Base-by-base conservation (phyloP, 2,329 filamentous ascomycete species). In the Phymatotrichopsis omnivora region DNA sequence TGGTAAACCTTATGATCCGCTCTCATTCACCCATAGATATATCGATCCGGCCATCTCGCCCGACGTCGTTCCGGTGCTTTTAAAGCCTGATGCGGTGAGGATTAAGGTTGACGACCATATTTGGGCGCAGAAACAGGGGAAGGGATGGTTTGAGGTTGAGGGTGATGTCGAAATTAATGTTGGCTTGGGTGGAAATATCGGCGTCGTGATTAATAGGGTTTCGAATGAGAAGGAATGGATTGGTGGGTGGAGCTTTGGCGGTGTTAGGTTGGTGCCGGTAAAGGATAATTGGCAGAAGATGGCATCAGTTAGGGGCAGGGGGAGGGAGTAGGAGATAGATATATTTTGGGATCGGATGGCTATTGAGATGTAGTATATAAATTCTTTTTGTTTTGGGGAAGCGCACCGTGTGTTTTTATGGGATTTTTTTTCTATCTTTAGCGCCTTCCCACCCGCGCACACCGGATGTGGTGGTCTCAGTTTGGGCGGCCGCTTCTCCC, bases 191-290 rank as follows among this genome's bases (percentile, higher is more conserved):
- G 47, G 47, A n/a, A 31, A 28, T 6, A 27, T 51, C 5, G 47
- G 39, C 2, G 38, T 51, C 12, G n/a, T 51, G 5, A n/a, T 47
- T 11, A 47, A 31, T 14, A 39, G 38, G 16, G 35, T 23, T 20
- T 37, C 29, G 44, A 35, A 39, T 6, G 34, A 37, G n/a, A 39
- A 7, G 16, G n/a, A 12, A 14, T 42, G 35, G 47, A 44, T 47
- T 19, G 44, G 44, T 4, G 44, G 44, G 11, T 47, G 47, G 47
- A 47, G 47, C 24, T 47, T 51, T 42, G 47, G 47, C 5, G 47
- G 44, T 25, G 47, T 51, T 22, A 47, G 44, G 30, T 28, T 51
- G 28, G 47, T 51, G 16, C 47, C 47, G 5, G 31, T 38, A 12
- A 4, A n/a, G n/a, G n/a, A n/a, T n/a, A n/a, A n/a, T n/a, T n/a